Evolutionary conservation across 2,329 filamentous ascomycete genomes (phyloP), one percentile per base, ranked within the genome.

Genomic region (Calonectria pauciramosa): DNA sequence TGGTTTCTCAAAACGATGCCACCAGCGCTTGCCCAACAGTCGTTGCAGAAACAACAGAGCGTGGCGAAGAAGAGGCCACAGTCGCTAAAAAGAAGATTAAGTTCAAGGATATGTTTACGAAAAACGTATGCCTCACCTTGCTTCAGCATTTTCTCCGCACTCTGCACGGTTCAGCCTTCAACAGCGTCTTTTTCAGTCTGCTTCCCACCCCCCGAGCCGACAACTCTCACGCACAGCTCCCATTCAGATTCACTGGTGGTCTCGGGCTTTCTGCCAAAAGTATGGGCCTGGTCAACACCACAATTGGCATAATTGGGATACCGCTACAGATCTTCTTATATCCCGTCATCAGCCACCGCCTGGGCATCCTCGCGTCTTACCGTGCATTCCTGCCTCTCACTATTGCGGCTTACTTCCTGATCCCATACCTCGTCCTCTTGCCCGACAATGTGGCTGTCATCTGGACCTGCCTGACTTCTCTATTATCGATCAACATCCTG

Each of bases 291-390:
- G 75, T 74, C 4, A 81, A 78, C 63, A 81, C 77, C 7, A 79
- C 69, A 6, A 80, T 81, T 44, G 80, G 79, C 14, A 67, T 72
- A 10, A 74, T 80, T 47, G 80, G 78, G 3, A 71, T 80, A 3
- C 80, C 80, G 13, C 72, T 80, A 4, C 79, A 81, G 63, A 20
- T 80, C 2, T 66, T 80, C 23, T 36, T 81, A 18, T 80, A 77
- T 52, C 79, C 79, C 3, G 13, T 60, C 4, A 44, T 80, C 6
- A 80, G 67, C 60, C 65, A 67, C 11, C 68, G 47, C 1, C 41
- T 81, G 0, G 79, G 78, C 2, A 73, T 77, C 30, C 52, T 38
- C 10, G 44, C 30, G 14, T 81, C 78, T 1, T 79, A 80, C 52
- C 74, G 75, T 41, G 36, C 68, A 4, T 79, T 80, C 41, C 60